phyloP scores from a whole-genome alignment of 352 stramenopile species.

The Globisporangium megalacanthum region DNA sequence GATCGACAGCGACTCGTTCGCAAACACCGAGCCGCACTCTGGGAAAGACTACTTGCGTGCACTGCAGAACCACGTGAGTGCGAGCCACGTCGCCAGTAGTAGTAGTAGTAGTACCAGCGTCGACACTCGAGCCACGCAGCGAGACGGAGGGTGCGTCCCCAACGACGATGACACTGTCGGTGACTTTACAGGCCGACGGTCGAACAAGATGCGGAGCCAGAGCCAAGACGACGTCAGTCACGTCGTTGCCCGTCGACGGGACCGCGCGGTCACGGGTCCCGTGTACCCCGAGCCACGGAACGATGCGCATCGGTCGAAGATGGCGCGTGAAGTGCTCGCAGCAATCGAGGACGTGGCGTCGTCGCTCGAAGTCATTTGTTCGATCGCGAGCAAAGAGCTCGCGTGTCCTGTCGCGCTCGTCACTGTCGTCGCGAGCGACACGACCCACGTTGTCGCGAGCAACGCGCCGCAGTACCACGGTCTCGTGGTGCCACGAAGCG shows the following conservation, averaged over 20 bases:
- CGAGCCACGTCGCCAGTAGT: not conserved
- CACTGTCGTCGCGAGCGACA: conserved; percentile 12
- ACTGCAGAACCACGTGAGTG: conserved; percentile 9
- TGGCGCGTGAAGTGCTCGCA: conserved; percentile 9
- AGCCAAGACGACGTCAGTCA: not conserved
- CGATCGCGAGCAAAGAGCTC: conserved; percentile 13
- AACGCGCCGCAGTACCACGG: conserved; percentile 8
- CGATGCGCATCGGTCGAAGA: conserved; percentile 15
- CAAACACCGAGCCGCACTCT: conserved; percentile 10
- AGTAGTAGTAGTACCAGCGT: not conserved
- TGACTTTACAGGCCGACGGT: conserved; percentile 3
- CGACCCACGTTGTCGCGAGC: conserved; percentile 12
- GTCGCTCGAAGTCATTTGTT: conserved; percentile 21
- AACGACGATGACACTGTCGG: conserved; percentile 3
- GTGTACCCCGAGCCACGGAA: conserved; percentile 1
- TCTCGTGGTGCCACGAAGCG: conserved; percentile 2
- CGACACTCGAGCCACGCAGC: not conserved
- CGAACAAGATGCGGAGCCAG: not conserved
- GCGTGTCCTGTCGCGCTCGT: conserved; percentile 14
- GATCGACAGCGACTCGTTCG: conserved; percentile 4
- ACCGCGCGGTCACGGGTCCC: not conserved
- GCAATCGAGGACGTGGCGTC: conserved; percentile 10
- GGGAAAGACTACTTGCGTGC: conserved; percentile 9
- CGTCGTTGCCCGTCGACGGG: not conserved
- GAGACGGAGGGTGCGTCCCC: not conserved